Evolutionary conservation across 106 monocot genomes (phyloP), one percentile per base, ranked within the genome.

Genomic region (Hemerocallis citrina): DNA sequence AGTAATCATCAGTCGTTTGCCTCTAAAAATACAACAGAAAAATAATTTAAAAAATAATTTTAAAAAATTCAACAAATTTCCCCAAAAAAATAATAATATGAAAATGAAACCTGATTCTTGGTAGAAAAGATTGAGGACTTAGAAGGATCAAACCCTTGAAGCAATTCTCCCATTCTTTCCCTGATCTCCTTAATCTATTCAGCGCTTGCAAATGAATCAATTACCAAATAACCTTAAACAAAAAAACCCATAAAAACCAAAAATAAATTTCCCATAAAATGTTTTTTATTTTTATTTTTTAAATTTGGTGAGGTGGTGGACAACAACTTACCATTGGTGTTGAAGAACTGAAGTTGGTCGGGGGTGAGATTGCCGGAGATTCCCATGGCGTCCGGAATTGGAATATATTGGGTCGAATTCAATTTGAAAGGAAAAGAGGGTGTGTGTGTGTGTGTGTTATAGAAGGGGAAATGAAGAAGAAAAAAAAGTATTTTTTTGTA

Each of bases 61-160:
- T 37, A 63, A 28, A 38, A 51, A 14, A 41, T 45, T 20, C 42
- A 31, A 25, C 25, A 12, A 31, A 34, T 34, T 3, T n/a, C 40
- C 28, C 52, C 15, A 65, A 11, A 17, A 51, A 21, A 36, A 32
- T 54, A 55, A 20, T 21, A 58, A 29, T 45, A 21, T 19, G 3
- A 36, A 51, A 7, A 41, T 38, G 37, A 47, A 17, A 92, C 98
- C 79, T 98, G 91, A 55, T 92, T 88, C 47, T 65, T 92, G 27
- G 92, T 92, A 16, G 98, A 98, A 77, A 98, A 98, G 66, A 98
- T 34, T 30, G 88, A 79, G 31, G 64, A 45, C 27, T 61, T 67
- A 23, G 83, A 67, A 34, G 77, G 69, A 52, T 98, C 87, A 68
- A 92, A 88, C 11, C 77, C 78, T 0, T 77, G 67, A 21, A 98